phyloP scores from a whole-genome alignment of 768 basidiomycete species.

The Mycena olivaceomarginata region DNA sequence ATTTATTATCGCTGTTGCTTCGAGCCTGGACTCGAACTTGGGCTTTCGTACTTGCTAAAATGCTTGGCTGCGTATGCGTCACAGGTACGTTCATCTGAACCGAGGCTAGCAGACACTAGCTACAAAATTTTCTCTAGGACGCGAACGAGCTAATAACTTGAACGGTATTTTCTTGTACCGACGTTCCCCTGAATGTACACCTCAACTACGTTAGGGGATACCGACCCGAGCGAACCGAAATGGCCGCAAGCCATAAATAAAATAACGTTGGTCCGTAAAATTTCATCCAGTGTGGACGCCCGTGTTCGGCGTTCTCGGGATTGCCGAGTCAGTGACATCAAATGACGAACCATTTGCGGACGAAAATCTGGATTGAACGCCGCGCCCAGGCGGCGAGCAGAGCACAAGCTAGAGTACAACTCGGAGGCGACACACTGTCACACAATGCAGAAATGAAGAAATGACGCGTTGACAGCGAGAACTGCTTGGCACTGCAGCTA shows the following conservation, averaged over 20 bases:
- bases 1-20: not conserved
- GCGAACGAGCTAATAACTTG: not conserved
- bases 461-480: not conserved
- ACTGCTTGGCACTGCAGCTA: not conserved
- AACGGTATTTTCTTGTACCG: conserved; percentile 1
- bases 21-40: not conserved
- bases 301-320: conserved; percentile 8
- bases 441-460: not conserved
- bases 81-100: not conserved
- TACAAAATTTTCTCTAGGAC: not conserved
- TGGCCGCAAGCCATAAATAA: not conserved
- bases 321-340: not conserved
- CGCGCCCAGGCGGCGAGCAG: not conserved
- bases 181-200: not conserved
- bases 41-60: not conserved
- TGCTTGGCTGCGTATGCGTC: not conserved
- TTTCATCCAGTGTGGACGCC: too few species aligned
- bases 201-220: not conserved
- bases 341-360: too few species aligned
- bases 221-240: conserved; percentile 4
- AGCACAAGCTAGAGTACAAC: too few species aligned
- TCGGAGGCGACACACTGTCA: too few species aligned
- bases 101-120: not conserved
- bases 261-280: not conserved
- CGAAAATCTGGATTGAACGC: not conserved